phyloP scores from a whole-genome alignment of 345 rosid species.

The Murraya koenigii region DNA sequence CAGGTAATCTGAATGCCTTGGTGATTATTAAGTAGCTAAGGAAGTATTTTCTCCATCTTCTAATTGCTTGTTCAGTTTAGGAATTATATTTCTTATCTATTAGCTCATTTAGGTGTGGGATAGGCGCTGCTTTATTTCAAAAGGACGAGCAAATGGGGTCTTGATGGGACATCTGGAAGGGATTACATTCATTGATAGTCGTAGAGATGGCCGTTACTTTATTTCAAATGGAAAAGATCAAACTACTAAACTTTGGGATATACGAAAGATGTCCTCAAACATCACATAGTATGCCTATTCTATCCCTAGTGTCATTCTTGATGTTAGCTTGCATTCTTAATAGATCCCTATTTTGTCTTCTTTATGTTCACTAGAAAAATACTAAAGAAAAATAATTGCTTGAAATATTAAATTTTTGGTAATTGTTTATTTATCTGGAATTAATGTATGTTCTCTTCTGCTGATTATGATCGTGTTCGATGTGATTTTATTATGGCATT shows the following conservation, averaged over 20 bases:
- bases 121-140: slow-evolving; percentile 50
- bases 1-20: neutral
- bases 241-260: slow-evolving; percentile 72
- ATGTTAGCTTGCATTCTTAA: neutral
- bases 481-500: neutral
- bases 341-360: neutral
- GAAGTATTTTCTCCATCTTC: slow-evolving; percentile 3
- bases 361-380: neutral
- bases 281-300: slow-evolving; percentile 28
- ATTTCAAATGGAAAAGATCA: slow-evolving; percentile 82
- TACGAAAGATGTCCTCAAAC: slow-evolving; percentile 59
- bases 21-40: neutral
- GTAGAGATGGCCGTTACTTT: slow-evolving; percentile 65
- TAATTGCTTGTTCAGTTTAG: neutral
- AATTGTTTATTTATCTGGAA: neutral
- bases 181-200: slow-evolving; percentile 62
- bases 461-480: neutral
- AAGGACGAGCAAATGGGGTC: slow-evolving; percentile 55
- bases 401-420: neutral
- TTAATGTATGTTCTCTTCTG: neutral
- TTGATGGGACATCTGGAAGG: slow-evolving; percentile 71
- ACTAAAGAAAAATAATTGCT: neutral
- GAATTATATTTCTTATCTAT: neutral
- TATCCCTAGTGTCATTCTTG: neutral
- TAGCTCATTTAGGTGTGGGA: slow-evolving; percentile 57